Percentiles rank a stretch among this genome's conserved stretches.
Evolutionary conservation across 2,329 filamentous ascomycete species (phyloP).

Genomic region (Akanthomyces lecanii): DNA sequence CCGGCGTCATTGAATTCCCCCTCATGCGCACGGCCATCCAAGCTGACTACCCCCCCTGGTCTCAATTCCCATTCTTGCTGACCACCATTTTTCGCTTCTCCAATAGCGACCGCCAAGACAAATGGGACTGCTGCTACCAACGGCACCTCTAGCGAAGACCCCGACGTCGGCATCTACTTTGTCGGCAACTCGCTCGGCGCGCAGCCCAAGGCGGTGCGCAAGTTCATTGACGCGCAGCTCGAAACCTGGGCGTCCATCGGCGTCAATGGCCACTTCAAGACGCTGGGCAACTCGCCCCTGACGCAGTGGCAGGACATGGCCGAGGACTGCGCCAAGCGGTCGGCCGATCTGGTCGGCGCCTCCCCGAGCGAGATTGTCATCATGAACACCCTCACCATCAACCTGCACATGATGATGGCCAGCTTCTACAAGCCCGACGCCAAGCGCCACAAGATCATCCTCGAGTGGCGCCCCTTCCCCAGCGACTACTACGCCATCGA

Average conservation of each 20-base stretch:
- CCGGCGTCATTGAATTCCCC: not conserved
- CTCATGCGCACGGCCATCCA: not conserved
- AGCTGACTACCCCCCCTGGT: not conserved
- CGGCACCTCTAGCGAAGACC: slow-evolving; percentile 28
- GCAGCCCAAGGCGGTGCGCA: slow-evolving; percentile 65
- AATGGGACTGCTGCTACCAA: slow-evolving; percentile 23
- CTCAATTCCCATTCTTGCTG: not conserved
- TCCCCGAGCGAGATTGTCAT: slow-evolving; percentile 69
- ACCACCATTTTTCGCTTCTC: not conserved
- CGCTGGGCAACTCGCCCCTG: slow-evolving; percentile 63
- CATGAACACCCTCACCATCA: slow-evolving; percentile 83
- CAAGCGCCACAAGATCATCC: slow-evolving; percentile 68
- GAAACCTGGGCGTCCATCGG: slow-evolving; percentile 81
- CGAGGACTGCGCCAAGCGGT: slow-evolving; percentile 65
- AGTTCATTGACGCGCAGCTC: slow-evolving; percentile 67
- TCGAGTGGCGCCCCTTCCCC: slow-evolving; percentile 89
- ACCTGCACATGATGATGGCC: slow-evolving; percentile 77
- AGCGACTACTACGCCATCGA: slow-evolving; percentile 83
- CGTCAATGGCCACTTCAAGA: slow-evolving; percentile 76
- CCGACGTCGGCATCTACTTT: slow-evolving; percentile 61
- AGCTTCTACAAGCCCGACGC: slow-evolving; percentile 73
- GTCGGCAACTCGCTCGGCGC: slow-evolving; percentile 87
- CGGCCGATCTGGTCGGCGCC: slow-evolving; percentile 72
- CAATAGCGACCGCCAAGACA: not conserved
- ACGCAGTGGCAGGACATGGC: slow-evolving; percentile 75